Base-by-base conservation (phyloP, 2,329 filamentous ascomycete genomes). In the Botrytis elliptica region DNA sequence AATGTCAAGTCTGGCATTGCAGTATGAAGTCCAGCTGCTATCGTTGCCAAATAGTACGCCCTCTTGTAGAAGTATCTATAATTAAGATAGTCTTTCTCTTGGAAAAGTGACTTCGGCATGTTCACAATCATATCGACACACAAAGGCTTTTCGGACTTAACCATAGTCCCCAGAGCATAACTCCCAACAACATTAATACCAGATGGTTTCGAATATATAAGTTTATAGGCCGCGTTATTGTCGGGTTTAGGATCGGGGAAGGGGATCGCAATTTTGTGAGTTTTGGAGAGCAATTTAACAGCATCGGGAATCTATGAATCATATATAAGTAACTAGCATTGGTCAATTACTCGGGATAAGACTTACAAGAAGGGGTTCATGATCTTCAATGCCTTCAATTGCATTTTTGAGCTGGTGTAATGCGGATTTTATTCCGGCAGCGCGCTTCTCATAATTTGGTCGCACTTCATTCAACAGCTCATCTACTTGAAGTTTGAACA, bases 21-120 rank as follows among this genome's bases (percentile, higher is more conserved):
- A 55, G 87, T 85, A 76, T 90, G 89, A 70, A 98, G 84, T 7
- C 88, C 90, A 44, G 89, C 90, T 22, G 94, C 90, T 73, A 98
- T 85, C 76, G 92, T 93, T 49, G 95, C 93, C 69, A 98, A 85
- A 80, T 97, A 98, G 83, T 95, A 98, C 20, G 96, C 93, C 76
- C 95, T 87, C 80, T 97, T 97, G 84, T 98, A 95, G 81, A 98
- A 97, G 84, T 97, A 98, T 75, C 96, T 90, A 85, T 96, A 88
- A 82, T 97, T 94, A 68, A 95, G 87, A 81, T 95, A 98, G 83
- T 99, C 96, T 83, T 98, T 98, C 63, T 97, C 93, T 80, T 97
- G 94, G 79, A 98, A 95, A 20, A 97, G 83, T 1, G 88, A 84
- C 73, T 85, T 82, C 8, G 96, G 95, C 90, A 99, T 97, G 66